A percentile compares a stretch with the other conserved stretches of the same genome.
Evolutionary conservation across 805 yeast genomes (phyloP).

Genomic region (Zygoascus ofunaensis): DNA sequence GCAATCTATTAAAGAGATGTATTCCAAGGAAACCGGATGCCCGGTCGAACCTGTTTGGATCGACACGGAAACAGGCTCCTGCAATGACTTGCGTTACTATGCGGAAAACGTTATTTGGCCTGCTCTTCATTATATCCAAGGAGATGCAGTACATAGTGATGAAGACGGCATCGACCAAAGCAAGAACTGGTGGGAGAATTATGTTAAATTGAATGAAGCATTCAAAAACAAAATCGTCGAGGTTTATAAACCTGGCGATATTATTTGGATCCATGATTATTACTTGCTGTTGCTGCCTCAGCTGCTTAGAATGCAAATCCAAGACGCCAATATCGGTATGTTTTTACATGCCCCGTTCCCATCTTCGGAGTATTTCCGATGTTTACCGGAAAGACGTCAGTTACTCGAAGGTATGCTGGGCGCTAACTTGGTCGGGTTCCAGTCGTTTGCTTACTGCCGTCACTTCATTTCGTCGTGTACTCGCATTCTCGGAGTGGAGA

Average conservation of each 20-base stretch:
- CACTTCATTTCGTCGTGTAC: constrained; percentile 90
- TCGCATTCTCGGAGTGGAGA: constrained; percentile 74
- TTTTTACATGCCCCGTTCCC: constrained; percentile 92
- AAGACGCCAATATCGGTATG: constrained; percentile 65
- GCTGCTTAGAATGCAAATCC: constrained; percentile 66
- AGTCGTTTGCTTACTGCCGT: constrained; percentile 73
- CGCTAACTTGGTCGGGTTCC: constrained; percentile 78
- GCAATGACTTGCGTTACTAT: constrained; percentile 65
- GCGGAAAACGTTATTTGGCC: constrained; percentile 94
- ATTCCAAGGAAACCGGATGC: constrained; percentile 30
- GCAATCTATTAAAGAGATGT: constrained; percentile 34
- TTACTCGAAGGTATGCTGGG: constrained; percentile 88
- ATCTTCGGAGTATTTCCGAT: constrained; percentile 84
- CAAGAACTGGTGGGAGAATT: constrained; percentile 76
- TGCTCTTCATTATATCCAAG: constrained; percentile 84
- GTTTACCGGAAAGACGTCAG: constrained; percentile 73
- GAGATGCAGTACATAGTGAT: constrained; percentile 26
- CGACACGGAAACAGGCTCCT: constrained; percentile 12
- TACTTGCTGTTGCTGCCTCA: constrained; percentile 76
- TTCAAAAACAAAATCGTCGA: constrained; percentile 69
- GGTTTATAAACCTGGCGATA: constrained; percentile 78
- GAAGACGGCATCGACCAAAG: constrained; percentile 35
- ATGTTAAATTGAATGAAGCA: constrained; percentile 83
- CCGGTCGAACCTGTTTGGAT: constrained; percentile 84
- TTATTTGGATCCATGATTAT: constrained; percentile 89